Evolutionary conservation across 2,329 filamentous ascomycete species (phyloP).

Genomic region (Cytospora chrysosperma): DNA sequence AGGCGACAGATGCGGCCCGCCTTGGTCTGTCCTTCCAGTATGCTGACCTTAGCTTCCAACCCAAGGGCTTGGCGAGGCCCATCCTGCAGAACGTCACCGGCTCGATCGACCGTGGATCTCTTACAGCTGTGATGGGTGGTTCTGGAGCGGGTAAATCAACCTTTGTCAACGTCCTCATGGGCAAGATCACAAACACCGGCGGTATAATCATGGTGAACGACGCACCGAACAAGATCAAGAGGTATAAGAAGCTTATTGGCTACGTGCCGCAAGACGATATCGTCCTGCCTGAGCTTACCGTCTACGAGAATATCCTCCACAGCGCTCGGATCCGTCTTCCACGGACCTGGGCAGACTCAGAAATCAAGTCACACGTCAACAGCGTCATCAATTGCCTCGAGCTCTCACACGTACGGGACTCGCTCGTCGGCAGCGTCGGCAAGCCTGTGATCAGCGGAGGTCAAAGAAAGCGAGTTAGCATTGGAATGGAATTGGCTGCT

Average conservation of each 20-base stretch:
- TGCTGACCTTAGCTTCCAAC: conserved; percentile 48
- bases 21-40: conserved; percentile 56
- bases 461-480: conserved; percentile 58
- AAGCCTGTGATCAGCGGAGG: conserved; percentile 55
- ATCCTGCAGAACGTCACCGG: conserved; percentile 56
- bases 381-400: conserved; percentile 55
- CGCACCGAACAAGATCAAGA: conserved; percentile 45
- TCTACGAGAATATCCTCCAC: conserved; percentile 61
- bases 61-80: conserved; percentile 42
- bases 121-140: conserved; percentile 61
- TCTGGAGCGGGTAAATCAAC: conserved; percentile 60
- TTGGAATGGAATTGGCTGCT: conserved; percentile 58
- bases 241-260: conserved; percentile 59
- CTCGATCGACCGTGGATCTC: conserved; percentile 50
- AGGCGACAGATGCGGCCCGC: conserved; percentile 48
- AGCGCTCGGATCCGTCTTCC: conserved; percentile 56
- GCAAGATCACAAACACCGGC: conserved; percentile 51
- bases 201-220: conserved; percentile 55
- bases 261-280: conserved; percentile 64
- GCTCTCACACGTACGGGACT: conserved; percentile 51
- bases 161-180: conserved; percentile 62
- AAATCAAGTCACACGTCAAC: conserved; percentile 54
- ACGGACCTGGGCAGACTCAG: conserved; percentile 46
- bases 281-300: conserved; percentile 58
- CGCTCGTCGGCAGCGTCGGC: conserved; percentile 49